phyloP scores from a whole-genome alignment of 2,329 filamentous ascomycete genomes.

The Neospermospora avenae region DNA sequence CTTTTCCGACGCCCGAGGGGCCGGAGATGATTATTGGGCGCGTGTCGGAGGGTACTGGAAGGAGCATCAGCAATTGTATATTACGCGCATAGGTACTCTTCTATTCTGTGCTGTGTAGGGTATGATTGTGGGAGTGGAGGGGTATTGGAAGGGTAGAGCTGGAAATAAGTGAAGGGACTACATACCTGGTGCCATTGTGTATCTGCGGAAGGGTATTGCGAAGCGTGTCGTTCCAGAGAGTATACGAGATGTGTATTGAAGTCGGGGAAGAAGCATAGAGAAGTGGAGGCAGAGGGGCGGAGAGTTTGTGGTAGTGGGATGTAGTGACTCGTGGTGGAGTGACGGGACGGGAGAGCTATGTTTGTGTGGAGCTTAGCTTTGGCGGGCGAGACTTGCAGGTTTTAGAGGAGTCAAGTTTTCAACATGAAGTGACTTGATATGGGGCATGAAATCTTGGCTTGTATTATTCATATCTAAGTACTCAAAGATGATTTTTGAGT shows the following conservation, averaged over 20 bases:
- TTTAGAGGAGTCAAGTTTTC: no score
- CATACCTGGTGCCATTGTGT: slow-evolving; percentile 35
- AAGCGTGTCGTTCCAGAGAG: slow-evolving; percentile 21
- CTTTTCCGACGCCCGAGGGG: slow-evolving; percentile 77
- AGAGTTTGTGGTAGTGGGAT: slow-evolving; percentile 2
- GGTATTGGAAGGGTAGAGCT: slow-evolving; percentile 13
- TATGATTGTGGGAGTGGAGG: slow-evolving; percentile 8
- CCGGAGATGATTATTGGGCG: slow-evolving; percentile 76
- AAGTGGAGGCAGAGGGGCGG: background rate
- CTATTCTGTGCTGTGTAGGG: slow-evolving; percentile 1
- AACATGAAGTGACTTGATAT: no score
- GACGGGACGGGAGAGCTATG: background rate
- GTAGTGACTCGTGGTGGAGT: background rate
- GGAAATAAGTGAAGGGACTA: background rate
- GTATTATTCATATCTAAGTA: no score
- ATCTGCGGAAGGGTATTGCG: slow-evolving; percentile 14
- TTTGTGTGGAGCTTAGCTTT: slow-evolving; percentile 17
- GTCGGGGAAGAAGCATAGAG: slow-evolving; percentile 17
- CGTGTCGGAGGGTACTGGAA: slow-evolving; percentile 22
- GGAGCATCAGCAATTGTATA: no score
- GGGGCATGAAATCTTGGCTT: no score
- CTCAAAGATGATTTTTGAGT: no score
- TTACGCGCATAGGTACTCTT: no score
- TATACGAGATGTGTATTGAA: slow-evolving; percentile 19
- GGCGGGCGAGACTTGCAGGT: slow-evolving; percentile 3